Conservation (phyloP, 495 filamentous ascomycete genomes). For the Coniosporium apollinis region DNA sequence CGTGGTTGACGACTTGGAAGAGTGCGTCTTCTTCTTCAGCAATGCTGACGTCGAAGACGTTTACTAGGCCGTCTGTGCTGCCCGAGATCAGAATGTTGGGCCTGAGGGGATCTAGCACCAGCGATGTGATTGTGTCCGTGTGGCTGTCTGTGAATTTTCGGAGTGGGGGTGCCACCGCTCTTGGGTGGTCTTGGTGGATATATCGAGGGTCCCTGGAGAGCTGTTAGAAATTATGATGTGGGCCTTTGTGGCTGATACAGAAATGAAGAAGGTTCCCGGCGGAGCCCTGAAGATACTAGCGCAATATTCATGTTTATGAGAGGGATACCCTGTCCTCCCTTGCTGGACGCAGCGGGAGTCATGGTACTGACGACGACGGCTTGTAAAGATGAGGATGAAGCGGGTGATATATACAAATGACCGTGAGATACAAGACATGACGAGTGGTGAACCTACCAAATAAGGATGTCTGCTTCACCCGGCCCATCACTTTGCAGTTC, state of each 20-base stretch:
- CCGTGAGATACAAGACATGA: too few relatives aligned
- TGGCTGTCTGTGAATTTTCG: slow-evolving; percentile 70
- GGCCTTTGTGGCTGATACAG: slow-evolving; percentile 1
- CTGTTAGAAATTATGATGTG: background rate
- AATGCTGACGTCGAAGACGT: slow-evolving; percentile 60
- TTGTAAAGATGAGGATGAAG: background rate
- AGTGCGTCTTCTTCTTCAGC: slow-evolving; percentile 76
- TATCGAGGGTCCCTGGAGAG: slow-evolving; percentile 14
- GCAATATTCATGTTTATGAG: too few relatives aligned
- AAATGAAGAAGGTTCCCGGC: background rate
- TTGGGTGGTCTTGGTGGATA: slow-evolving; percentile 27
- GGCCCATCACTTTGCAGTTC: slow-evolving; percentile 44
- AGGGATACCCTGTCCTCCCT: too few relatives aligned
- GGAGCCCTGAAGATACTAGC: too few relatives aligned
- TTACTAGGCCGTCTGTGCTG: slow-evolving; percentile 83
- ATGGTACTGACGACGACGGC: too few relatives aligned
- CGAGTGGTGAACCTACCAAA: slow-evolving; percentile 40
- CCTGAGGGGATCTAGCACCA: slow-evolving; percentile 38
- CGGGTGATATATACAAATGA: too few relatives aligned
- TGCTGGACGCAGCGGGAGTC: too few relatives aligned
- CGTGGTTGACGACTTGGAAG: slow-evolving; percentile 74
- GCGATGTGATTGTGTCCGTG: slow-evolving; percentile 81
- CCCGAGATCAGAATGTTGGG: slow-evolving; percentile 59
- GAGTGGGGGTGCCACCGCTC: slow-evolving; percentile 42
- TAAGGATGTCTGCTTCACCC: slow-evolving; percentile 51